Base-by-base conservation (phyloP, 495 filamentous ascomycete genomes). In the Hyphodiscus hymeniophilus region DNA sequence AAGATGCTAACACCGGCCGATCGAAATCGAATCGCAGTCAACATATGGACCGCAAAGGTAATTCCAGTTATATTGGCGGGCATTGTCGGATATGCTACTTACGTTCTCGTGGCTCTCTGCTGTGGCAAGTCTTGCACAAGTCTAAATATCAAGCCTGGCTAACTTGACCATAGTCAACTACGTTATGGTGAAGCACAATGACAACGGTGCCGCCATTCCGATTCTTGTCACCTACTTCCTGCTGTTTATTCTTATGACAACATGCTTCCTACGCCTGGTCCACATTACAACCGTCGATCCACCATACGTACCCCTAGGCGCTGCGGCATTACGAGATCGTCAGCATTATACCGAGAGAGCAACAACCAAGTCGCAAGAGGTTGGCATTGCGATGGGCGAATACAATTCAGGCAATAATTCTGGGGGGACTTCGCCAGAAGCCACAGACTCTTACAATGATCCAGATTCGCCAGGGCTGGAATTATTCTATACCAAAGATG, bases 401-500 rank as follows among this genome's bases (percentile, higher is more conserved):
- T 57, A 56, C 20, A 24, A 50, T 32, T 3, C 16, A 26, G 52
- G 23, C 3, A 50, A 41, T 11, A 50, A 18, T 42, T 30, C 24
- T 59, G 49, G 45, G 50, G 51, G 38, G 12, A 30, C 22, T 2
- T 41, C 43, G 15, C 18, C 22, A 13, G 26, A 39, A 32, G 11
- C 33, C 20, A 43, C 53, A 22, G 50, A 54, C 16, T 50, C 49
- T 17, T 51, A 52, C 26, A 43, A 52, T 31, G 69, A 74, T 52
- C 52, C 70, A 41, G 75, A 75, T 47, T 65, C 63, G 61, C 53
- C 73, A 0, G 68, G 70, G 10, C 57, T 75, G 34, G 72, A 74
- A 55, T 44, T 54, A 33, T 94, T 91, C 57, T 88, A 89, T 59
- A 82, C 71, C 18, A 85, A 82, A 59, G 80, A 94, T 60, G 76